These are phyloP conservation scores for Oryza glaberrima DNA, from an alignment of 176 grass and related monocot genomes.

Conservation along the genomic window DNA sequence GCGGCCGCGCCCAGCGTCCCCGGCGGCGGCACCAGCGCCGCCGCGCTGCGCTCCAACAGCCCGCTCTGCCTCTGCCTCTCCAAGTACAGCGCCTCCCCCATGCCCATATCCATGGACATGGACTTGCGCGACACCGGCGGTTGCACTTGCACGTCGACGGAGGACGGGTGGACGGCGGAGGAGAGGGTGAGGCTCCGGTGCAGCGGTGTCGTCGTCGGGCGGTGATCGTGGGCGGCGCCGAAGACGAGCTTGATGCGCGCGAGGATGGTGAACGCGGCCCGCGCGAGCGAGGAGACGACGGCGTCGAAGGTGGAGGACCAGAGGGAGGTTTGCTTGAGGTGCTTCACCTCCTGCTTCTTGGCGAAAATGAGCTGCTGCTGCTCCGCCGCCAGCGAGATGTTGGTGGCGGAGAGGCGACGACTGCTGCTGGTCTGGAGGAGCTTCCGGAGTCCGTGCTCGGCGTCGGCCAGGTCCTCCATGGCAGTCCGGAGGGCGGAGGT, in stretches of 20 bases:
- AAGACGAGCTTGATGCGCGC: constrained; percentile 76
- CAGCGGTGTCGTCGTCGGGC: constrained; percentile 31
- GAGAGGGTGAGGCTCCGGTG: constrained; percentile 58
- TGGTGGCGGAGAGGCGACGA: constrained; percentile 52
- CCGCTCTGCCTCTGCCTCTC: background rate
- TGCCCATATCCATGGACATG: constrained; percentile 37
- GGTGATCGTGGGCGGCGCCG: constrained; percentile 43
- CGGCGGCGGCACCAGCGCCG: constrained; percentile 51
- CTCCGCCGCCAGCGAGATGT: constrained; percentile 61
- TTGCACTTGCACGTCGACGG: constrained; percentile 41
- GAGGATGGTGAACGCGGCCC: constrained; percentile 61
- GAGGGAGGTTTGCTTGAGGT: constrained; percentile 71
- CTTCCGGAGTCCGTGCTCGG: constrained; percentile 72
- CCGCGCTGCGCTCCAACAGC: constrained; percentile 53
- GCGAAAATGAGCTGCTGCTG: constrained; percentile 83
- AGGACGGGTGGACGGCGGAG: constrained; percentile 67
- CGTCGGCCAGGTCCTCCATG: constrained; percentile 74
- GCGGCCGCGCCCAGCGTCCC: constrained; percentile 69
- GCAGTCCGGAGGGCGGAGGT: constrained; percentile 59
- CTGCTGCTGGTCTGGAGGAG: constrained; percentile 42
- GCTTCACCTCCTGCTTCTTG: constrained; percentile 86
- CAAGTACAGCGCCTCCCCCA: background rate
- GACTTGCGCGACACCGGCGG: constrained; percentile 40
- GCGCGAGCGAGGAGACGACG: constrained; percentile 56
- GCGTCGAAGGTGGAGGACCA: constrained; percentile 75